Percentiles rank a stretch among this genome's conserved stretches.
Evolutionary conservation across 345 rosid genomes (phyloP).

Genomic region (Syzygium oleosum): DNA sequence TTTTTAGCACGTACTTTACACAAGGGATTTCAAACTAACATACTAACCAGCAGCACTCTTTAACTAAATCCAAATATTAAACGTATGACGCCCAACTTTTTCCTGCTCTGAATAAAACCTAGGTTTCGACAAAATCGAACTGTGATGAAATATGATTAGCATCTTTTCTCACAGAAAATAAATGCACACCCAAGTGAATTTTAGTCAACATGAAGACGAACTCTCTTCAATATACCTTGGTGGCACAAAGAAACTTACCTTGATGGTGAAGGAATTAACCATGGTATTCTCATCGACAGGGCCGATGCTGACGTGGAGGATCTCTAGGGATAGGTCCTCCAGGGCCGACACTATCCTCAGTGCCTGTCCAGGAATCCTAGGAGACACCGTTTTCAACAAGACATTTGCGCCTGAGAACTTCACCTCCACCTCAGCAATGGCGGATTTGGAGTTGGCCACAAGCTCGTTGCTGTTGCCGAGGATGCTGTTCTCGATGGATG

Average conservation of each 20-base stretch:
- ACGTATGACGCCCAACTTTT: background rate
- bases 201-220: background rate
- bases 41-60: background rate
- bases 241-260: slow-evolving; percentile 36
- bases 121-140: background rate
- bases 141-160: background rate
- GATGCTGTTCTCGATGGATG: slow-evolving; percentile 4
- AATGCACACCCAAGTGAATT: background rate
- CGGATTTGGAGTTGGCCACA: slow-evolving; percentile 75
- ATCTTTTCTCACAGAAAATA: background rate
- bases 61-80: background rate
- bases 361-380: slow-evolving; percentile 75
- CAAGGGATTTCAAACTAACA: background rate
- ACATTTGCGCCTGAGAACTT: slow-evolving; percentile 84
- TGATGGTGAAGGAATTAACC: slow-evolving; percentile 84
- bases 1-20: background rate
- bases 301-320: slow-evolving; percentile 54
- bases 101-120: background rate
- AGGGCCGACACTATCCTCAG: slow-evolving; percentile 67
- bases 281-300: slow-evolving; percentile 66
- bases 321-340: slow-evolving; percentile 75
- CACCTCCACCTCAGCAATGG: slow-evolving; percentile 86
- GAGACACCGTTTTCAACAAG: slow-evolving; percentile 74
- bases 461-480: slow-evolving; percentile 46
- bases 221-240: background rate